These are phyloP conservation scores for Anacardium occidentale DNA, from an alignment of 345 rosid genomes.

Conservation along the genomic window DNA sequence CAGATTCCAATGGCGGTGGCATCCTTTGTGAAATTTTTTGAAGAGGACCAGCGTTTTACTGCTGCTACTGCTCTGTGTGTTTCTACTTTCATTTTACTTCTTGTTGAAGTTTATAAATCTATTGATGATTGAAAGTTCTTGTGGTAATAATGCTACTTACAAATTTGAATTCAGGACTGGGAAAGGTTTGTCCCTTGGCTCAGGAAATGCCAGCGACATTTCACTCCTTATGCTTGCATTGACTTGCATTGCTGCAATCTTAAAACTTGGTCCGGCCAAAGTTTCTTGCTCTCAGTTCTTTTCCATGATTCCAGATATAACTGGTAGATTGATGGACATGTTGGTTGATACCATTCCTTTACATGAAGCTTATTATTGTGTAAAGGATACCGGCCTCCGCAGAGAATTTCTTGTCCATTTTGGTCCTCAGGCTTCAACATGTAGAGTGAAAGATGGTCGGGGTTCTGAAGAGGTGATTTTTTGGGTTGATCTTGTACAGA, in stretches of 20 bases:
- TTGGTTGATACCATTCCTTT: slow-evolving; percentile 75
- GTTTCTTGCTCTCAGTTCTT: slow-evolving; percentile 70
- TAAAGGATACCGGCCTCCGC: slow-evolving; percentile 70
- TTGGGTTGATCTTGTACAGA: slow-evolving; percentile 93
- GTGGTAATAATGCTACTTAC: slow-evolving; percentile 18
- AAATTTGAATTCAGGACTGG: slow-evolving; percentile 43
- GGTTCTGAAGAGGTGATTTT: slow-evolving; percentile 77
- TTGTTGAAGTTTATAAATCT: slow-evolving; percentile 14
- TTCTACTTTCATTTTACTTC: slow-evolving; percentile 18
- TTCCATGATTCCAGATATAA: slow-evolving; percentile 65
- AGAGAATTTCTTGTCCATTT: slow-evolving; percentile 94
- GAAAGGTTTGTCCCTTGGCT: slow-evolving; percentile 43
- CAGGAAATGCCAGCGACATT: slow-evolving; percentile 59
- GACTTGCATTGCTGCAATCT: slow-evolving; percentile 76
- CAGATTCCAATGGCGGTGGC: slow-evolving; percentile 63
- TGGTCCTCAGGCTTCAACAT: slow-evolving; percentile 85
- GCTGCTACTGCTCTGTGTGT: slow-evolving; percentile 63
- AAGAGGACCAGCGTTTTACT: slow-evolving; percentile 55
- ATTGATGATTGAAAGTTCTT: slow-evolving; percentile 15
- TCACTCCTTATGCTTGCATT: slow-evolving; percentile 78
- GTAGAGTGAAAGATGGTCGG: slow-evolving; percentile 62
- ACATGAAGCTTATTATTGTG: slow-evolving; percentile 57
- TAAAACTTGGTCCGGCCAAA: slow-evolving; percentile 86
- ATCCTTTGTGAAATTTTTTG: slow-evolving; percentile 64
- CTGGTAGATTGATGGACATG: slow-evolving; percentile 87